Evolutionary conservation across 768 basidiomycete genomes (phyloP).

Genomic region (Kwoniella newhampshirensis): DNA sequence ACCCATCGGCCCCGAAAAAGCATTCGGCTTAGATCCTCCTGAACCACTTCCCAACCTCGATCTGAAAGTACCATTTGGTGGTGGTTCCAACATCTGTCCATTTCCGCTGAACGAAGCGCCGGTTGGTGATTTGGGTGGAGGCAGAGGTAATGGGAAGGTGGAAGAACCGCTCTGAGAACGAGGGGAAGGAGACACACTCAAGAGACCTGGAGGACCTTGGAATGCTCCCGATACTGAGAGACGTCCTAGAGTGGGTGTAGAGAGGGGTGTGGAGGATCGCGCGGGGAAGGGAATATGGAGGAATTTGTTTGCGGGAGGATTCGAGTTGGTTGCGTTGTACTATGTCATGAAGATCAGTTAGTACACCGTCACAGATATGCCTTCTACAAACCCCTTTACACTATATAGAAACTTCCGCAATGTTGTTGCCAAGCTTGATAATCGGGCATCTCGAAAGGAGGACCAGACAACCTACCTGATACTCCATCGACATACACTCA

Average conservation of each 20-base stretch:
- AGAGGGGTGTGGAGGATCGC: neutral
- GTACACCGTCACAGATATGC: no score
- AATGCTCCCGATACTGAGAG: slow-evolving; percentile 2
- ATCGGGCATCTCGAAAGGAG: neutral
- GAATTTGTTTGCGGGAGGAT: slow-evolving; percentile 33
- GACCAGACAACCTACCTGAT: slow-evolving; percentile 63
- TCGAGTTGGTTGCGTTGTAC: slow-evolving; percentile 37
- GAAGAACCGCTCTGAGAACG: slow-evolving; percentile 1
- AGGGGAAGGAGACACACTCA: slow-evolving; percentile 6
- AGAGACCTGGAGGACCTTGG: slow-evolving; percentile 2
- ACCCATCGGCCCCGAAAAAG: slow-evolving; percentile 44
- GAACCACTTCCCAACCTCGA: slow-evolving; percentile 11
- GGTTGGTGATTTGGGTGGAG: slow-evolving; percentile 11
- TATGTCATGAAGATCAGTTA: slow-evolving; percentile 5
- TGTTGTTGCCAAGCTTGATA: slow-evolving; percentile 9
- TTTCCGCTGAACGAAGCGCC: neutral
- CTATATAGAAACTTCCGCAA: no score
- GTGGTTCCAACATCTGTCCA: neutral
- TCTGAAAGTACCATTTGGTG: neutral
- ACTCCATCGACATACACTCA: slow-evolving; percentile 82
- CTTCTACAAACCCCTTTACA: no score
- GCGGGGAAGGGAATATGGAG: slow-evolving; percentile 33
- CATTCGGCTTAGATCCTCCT: slow-evolving; percentile 21
- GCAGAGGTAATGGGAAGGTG: no score
- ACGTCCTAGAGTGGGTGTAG: slow-evolving; percentile 2